Base-by-base conservation (phyloP, 352 stramenopile species). In the Chrysophaeum taylorii region DNA sequence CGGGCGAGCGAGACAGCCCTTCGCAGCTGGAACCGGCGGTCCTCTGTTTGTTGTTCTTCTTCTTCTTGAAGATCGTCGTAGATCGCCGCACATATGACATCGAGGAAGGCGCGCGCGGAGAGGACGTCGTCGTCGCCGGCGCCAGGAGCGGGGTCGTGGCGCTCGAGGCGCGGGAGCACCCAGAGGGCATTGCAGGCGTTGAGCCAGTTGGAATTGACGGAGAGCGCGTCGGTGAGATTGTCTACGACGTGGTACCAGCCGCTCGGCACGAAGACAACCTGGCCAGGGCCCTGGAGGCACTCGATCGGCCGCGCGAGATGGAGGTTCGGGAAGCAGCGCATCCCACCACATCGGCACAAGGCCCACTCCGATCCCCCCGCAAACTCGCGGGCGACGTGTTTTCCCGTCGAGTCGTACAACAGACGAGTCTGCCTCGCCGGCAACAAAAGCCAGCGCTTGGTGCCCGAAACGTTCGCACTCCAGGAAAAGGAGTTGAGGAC, bases 181-280 rank as follows among this genome's bases (percentile, higher is more conserved):
- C 23, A 90, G 57, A 43, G 33, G 27, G 4, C 12, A 31, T 85
- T 90, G 74, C 85, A 91, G 43, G 82, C 85, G 63, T 94, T 97
- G 71, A 97, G 93, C 93, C 93, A 98, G 78, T 98, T 98, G 76
- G 96, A 91, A 83, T 98, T 98, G 75, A 98, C 93, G 0, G 90
- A 96, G 53, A 98, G 85, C 23, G 91, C 96, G 75, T 92, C 82
- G 38, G 89, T 80, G 16, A 94, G 45, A 75, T 98, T 98, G 31
- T 82, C 79, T 9, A 98, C 93, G 71, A 95, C 81, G 71, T 98
- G 94, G 70, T 94, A 94, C 91, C 92, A 98, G 14, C 86, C 89
- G 31, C 85, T 93, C 0, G 93, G 93, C n/a, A 98, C 92, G 79
- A 98, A 98, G 54, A 98, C 94, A 0, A 85, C 86, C 48, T 90